phyloP scores from a whole-genome alignment of 2,329 filamentous ascomycete genomes.

The Magnaporthiopsis rhizophila region DNA sequence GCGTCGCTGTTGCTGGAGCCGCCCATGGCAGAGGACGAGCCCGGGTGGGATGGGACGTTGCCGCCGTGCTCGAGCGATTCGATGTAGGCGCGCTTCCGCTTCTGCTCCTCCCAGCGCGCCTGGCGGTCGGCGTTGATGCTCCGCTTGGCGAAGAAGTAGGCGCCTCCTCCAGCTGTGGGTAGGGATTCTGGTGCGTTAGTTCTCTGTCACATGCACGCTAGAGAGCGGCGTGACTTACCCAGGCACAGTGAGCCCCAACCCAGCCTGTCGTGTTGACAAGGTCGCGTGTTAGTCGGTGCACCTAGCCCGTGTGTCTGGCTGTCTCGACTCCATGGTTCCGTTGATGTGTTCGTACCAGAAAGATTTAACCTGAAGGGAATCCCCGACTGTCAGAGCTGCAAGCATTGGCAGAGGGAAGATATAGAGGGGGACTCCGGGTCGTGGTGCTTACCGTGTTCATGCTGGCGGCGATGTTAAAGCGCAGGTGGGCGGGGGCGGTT shows the following conservation, averaged over 20 bases:
- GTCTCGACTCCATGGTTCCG: not conserved
- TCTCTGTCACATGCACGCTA: not conserved
- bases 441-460: slow-evolving; percentile 13
- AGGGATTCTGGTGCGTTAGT: slow-evolving; percentile 8
- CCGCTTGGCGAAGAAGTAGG: slow-evolving; percentile 93
- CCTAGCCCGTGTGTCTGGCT: not conserved
- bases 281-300: slow-evolving; percentile 6
- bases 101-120: slow-evolving; percentile 58
- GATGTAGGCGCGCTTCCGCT: slow-evolving; percentile 53
- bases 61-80: slow-evolving; percentile 44
- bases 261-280: slow-evolving; percentile 47
- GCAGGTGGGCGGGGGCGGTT: not conserved
- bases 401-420: slow-evolving; percentile 19
- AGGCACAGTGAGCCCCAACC: slow-evolving; percentile 87
- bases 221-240: slow-evolving; percentile 44
- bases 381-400: slow-evolving; percentile 19
- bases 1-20: slow-evolving; percentile 20
- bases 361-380: slow-evolving; percentile 44
- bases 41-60: slow-evolving; percentile 26
- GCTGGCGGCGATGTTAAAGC: not conserved
- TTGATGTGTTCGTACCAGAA: slow-evolving; percentile 49
- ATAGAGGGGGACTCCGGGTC: not conserved
- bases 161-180: slow-evolving; percentile 67
- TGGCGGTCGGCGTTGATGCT: slow-evolving; percentile 87
- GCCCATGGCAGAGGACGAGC: slow-evolving; percentile 28